These are phyloP conservation scores for Fraxinus velutina DNA, from an alignment of 305 asterid genomes.

Conservation along the genomic window DNA sequence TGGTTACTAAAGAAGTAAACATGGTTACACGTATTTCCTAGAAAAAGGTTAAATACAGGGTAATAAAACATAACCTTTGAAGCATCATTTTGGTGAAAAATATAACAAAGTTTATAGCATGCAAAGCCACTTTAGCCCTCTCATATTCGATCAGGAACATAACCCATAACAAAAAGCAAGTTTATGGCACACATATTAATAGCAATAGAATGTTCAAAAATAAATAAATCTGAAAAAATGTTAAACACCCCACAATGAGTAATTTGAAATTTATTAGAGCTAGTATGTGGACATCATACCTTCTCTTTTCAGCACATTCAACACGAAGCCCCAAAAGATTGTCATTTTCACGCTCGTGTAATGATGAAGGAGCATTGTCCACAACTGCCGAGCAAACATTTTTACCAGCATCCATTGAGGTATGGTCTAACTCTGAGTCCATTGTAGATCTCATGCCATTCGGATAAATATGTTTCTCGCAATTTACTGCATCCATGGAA, in stretches of 20 bases:
- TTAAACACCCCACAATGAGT: background rate
- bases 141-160: background rate
- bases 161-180: background rate
- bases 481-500: slow-evolving; percentile 5
- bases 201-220: background rate
- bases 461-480: background rate
- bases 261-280: background rate
- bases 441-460: background rate
- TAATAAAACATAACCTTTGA: background rate
- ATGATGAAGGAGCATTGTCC: slow-evolving; percentile 13
- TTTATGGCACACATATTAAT: background rate
- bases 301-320: slow-evolving; percentile 31
- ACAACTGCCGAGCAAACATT: background rate
- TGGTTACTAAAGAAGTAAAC: background rate
- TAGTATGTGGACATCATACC: slow-evolving; percentile 18
- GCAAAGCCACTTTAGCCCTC: background rate
- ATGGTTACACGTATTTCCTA: background rate
- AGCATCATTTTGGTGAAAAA: background rate
- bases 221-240: background rate
- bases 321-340: slow-evolving; percentile 17
- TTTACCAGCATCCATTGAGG: background rate
- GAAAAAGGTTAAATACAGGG: background rate
- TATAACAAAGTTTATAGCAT: background rate
- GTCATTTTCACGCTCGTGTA: slow-evolving; percentile 10
- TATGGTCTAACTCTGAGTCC: background rate